These are phyloP conservation scores for Candida lessepsii DNA, from an alignment of 805 yeast species.

Conservation along the genomic window DNA sequence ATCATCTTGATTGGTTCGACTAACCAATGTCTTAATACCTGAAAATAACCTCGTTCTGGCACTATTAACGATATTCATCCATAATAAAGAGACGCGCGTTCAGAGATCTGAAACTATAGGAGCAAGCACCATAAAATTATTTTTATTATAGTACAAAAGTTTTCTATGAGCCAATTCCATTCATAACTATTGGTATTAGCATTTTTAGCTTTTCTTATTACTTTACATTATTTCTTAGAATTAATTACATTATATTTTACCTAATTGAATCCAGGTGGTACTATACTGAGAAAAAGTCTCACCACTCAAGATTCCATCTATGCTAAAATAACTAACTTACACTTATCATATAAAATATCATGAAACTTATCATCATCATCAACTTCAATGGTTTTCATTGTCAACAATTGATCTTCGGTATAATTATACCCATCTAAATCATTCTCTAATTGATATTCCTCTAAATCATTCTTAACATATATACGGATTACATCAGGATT, in stretches of 20 bases:
- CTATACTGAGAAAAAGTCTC: too few species aligned
- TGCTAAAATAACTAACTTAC: slow-evolving; percentile 38
- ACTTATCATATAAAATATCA: slow-evolving; percentile 39
- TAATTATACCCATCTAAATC: slow-evolving; percentile 29
- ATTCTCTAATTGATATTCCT: slow-evolving; percentile 35
- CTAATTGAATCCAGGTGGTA: too few species aligned
- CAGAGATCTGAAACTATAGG: too few species aligned
- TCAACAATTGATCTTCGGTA: slow-evolving; percentile 23
- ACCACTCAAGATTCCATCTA: too few species aligned
- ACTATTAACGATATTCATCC: slow-evolving; percentile 1
- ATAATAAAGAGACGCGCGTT: too few species aligned
- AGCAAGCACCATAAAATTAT: too few species aligned
- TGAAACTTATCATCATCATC: slow-evolving; percentile 41
- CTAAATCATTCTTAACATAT: slow-evolving; percentile 42
- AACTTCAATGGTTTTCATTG: slow-evolving; percentile 35
- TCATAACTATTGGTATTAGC: not conserved
- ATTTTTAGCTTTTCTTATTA: not conserved
- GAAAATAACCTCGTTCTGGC: not conserved
- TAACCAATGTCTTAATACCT: not conserved
- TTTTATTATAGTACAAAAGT: not conserved
- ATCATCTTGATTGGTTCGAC: not conserved
- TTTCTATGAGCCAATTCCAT: too few species aligned
- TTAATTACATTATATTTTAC: too few species aligned
- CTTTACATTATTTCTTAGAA: too few species aligned
- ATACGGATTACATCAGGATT: slow-evolving; percentile 27